Evolutionary conservation across 176 grass and related monocot species (phyloP).

Genomic region (Aegilops speltoides): DNA sequence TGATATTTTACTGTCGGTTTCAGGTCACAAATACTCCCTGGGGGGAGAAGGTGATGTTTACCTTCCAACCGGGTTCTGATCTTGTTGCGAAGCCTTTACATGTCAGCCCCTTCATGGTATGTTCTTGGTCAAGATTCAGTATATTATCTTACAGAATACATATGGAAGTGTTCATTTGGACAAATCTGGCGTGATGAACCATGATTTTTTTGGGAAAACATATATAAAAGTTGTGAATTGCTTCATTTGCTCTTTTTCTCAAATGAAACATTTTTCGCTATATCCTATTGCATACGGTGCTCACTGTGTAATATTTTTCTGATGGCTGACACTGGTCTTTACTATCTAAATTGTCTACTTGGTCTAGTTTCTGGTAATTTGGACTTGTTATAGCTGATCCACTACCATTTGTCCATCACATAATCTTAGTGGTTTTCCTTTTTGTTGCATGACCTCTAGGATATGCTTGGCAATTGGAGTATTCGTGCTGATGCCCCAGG

Average conservation of each 20-base stretch:
- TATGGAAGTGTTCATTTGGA: not conserved
- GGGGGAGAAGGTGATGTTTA: constrained; percentile 77
- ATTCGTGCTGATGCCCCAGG: constrained; percentile 59
- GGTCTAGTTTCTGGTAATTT: not conserved
- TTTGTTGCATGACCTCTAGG: constrained; percentile 47
- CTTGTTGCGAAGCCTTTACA: constrained; percentile 79
- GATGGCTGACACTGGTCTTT: not conserved
- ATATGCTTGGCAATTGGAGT: constrained; percentile 91
- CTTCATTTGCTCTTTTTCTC: not conserved
- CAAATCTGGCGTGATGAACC: not conserved
- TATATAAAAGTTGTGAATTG: not conserved
- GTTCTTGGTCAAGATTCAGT: not conserved
- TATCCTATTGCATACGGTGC: not conserved
- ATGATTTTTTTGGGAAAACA: not conserved
- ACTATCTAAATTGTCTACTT: not conserved
- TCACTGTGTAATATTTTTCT: not conserved
- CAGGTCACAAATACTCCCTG: constrained; percentile 98
- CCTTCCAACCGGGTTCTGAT: constrained; percentile 76
- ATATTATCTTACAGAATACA: not conserved
- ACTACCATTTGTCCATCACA: not conserved
- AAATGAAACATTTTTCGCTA: not conserved
- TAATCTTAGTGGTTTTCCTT: constrained; percentile 19
- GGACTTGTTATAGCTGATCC: not conserved
- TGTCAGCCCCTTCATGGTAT: constrained; percentile 97
- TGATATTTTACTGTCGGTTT: not conserved